Evolutionary conservation across 306 rosid genomes (phyloP), one percentile per base, ranked within the genome.

Genomic region (Quercus alba): DNA sequence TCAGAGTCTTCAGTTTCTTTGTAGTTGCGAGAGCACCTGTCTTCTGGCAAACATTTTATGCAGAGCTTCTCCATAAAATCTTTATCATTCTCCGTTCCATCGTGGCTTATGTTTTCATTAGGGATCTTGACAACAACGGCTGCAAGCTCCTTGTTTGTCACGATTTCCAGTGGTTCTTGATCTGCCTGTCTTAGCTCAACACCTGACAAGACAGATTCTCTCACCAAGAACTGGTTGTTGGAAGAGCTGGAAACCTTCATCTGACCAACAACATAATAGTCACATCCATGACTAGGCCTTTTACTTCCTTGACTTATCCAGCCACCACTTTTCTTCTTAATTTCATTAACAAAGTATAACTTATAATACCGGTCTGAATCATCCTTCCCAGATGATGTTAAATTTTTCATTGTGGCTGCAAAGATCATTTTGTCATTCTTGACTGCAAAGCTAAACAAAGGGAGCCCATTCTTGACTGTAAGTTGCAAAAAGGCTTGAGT

Each of bases 281-380:
- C 93, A 83, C 84, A 95, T 63, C 86, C 90, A 73, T 81, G 80
- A 49, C 77, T 85, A 80, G 87, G 89, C 69, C 79, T 94, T 80
- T 84, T 93, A 72, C 82, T 85, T 86, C 93, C 89, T 30, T 86
- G 91, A 72, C 81, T 88, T 23, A 76, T 87, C 99, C 97, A 95
- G 74, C 90, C 84, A 66, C 97, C 85, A n/a, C 75, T 84, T 79
- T 87, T 93, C 81, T 84, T 90, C 90, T 91, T 95, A 6, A 90
- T 81, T 89, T 95, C 97, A 75, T 93, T 86, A 54, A 95, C 92
- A 54, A 59, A 81, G 85, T 90, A 93, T 89, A 93, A 91, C n/a
- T n/a, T n/a, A n/a, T n/a, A n/a, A n/a, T n/a, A n/a, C n/a, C n/a
- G n/a, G n/a, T n/a, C n/a, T n/a, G n/a, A n/a, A n/a, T n/a, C n/a